Base-by-base conservation (phyloP, 169 alveolate genomes). In the Eimeria falciformis region DNA sequence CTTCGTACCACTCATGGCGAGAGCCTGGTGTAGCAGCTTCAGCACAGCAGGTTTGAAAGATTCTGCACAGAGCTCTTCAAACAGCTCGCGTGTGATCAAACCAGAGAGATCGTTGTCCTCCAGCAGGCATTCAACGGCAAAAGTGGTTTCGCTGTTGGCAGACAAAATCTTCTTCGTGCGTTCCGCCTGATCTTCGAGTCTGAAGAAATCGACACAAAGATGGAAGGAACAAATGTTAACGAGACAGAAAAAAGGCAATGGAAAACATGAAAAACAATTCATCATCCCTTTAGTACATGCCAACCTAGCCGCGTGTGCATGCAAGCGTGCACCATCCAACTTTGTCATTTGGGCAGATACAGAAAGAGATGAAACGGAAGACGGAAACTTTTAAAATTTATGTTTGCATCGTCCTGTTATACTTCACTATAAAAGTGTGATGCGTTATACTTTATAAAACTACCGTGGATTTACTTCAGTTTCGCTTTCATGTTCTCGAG, bases 131-230 rank as follows among this genome's bases (percentile, higher is more conserved):
- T 99, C 99, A 43, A 98, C 96, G 58, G 95, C 96, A 77, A 97
- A 95, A 33, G 97, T 95, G 2, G 99, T 96, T 92, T 99, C 99
- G 68, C 95, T 94, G 94, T 98, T 98, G 23, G 99, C 99, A 2
- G 99, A 97, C n/a, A 99, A 96, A 21, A 98, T 97, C 91, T 98
- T 98, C 95, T 99, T 98, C 68, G 97, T 96, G 93, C 98, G 98
- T 56, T 96, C 96, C 37, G 99, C 99, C 23, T 98, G 97, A 78
- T 98, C 99, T 85, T 98, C 98, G 93, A 98, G 92, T 96, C 99
- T 98, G 73, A 23, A 65, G 17, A 65, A 55, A 2, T 55, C 27
- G 23, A 55, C 23, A 55, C 66, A 55, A 55, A 55, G 66, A 55
- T 3, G 23, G 66, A 55, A 55, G 66, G 66, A 21, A 14, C 23